phyloP scores from a whole-genome alignment of 2,329 filamentous ascomycete genomes.

The Calonectria pseudoreteaudii region DNA sequence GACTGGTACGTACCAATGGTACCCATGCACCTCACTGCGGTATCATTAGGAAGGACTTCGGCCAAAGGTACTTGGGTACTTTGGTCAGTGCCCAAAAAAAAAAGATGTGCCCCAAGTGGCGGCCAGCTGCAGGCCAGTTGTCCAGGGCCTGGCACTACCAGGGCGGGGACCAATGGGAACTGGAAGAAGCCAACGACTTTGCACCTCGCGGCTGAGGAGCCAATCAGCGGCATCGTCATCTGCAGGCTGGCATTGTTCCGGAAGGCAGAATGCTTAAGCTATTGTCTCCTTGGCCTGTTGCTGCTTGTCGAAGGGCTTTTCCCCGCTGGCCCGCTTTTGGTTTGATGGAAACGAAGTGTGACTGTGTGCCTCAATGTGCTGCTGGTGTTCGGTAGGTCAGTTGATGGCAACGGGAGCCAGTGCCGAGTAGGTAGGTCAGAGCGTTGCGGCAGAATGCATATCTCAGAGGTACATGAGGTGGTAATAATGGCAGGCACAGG shows the following conservation, averaged over 20 bases:
- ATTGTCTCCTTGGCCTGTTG: slow-evolving; percentile 20
- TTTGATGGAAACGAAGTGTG: background rate
- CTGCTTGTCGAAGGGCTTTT: background rate
- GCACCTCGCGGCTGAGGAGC: slow-evolving; percentile 14
- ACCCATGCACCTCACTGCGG: background rate
- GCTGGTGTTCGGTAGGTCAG: background rate
- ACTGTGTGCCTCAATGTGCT: background rate
- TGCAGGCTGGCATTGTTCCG: slow-evolving; percentile 35
- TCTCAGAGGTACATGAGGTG: background rate
- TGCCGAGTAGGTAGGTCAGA: slow-evolving; percentile 4
- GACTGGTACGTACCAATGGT: slow-evolving; percentile 15
- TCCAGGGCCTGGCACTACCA: slow-evolving; percentile 6
- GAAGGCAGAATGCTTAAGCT: slow-evolving; percentile 8
- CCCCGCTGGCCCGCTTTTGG: background rate
- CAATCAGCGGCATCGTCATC: slow-evolving; percentile 37
- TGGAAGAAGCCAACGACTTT: background rate
- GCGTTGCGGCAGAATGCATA: slow-evolving; percentile 14
- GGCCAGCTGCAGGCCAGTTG: slow-evolving; percentile 2
- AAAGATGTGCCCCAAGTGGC: slow-evolving; percentile 2
- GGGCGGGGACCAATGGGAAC: background rate
- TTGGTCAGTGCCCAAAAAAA: slow-evolving; percentile 10
- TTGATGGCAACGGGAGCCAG: slow-evolving; percentile 4
- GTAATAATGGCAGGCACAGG: background rate
- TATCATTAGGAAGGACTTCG: background rate
- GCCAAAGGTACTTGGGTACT: slow-evolving; percentile 6